phyloP scores from a whole-genome alignment of 2,329 filamentous ascomycete species.

The Amylocarpus encephaloides region DNA sequence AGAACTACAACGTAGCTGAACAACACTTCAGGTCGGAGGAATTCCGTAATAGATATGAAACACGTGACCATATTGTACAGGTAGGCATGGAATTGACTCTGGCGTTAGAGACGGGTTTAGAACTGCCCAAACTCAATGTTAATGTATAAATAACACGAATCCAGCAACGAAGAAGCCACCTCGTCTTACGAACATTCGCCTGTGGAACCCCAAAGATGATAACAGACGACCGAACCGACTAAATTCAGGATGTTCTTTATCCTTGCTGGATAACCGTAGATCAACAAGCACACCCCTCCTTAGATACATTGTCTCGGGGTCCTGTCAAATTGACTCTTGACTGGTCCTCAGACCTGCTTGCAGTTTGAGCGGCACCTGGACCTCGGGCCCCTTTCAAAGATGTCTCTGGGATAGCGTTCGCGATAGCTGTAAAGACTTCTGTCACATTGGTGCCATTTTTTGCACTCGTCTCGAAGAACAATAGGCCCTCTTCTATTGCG shows the following conservation, averaged over 20 bases:
- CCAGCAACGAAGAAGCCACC: slow-evolving; percentile 13
- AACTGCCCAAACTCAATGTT: slow-evolving; percentile 12
- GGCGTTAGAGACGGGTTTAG: not conserved
- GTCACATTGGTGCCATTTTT: slow-evolving; percentile 93
- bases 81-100: not conserved
- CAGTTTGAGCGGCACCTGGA: slow-evolving; percentile 50
- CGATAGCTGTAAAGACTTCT: slow-evolving; percentile 96
- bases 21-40: not conserved
- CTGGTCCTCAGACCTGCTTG: slow-evolving; percentile 57
- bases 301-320: slow-evolving; percentile 65
- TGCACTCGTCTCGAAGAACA: slow-evolving; percentile 98
- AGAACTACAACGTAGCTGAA: not conserved
- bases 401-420: slow-evolving; percentile 95
- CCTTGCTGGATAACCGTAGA: slow-evolving; percentile 10
- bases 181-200: slow-evolving; percentile 17
- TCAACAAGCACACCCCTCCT: slow-evolving; percentile 88
- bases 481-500: slow-evolving; percentile 84
- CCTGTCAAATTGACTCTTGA: slow-evolving; percentile 76
- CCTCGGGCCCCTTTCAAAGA: slow-evolving; percentile 84
- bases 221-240: slow-evolving; percentile 9
- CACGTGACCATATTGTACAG: not conserved
- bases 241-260: slow-evolving; percentile 13
- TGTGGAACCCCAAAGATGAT: slow-evolving; percentile 17
- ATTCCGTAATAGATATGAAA: not conserved
- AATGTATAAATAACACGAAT: slow-evolving; percentile 24